Evolutionary conservation across 73 alveolate genomes (phyloP), one percentile per base, ranked within the genome.

Genomic region (Paramecium caudatum): DNA sequence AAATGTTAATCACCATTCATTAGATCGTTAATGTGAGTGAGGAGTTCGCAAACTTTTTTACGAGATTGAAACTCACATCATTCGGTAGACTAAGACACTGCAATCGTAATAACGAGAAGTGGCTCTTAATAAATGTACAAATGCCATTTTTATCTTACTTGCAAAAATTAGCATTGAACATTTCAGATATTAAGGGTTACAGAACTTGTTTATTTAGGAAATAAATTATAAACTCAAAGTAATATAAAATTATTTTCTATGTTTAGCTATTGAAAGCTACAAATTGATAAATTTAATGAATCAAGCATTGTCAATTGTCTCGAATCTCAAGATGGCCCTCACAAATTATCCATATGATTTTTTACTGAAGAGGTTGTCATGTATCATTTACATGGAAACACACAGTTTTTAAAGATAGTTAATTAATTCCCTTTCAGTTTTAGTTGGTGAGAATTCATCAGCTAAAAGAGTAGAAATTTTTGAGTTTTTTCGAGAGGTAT

Each of bases 401-500:
- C 43, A 39, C n/a, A 30, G 39, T 21, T 74, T 37, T 25, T 41
- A 74, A 74, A 74, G 46, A 74, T 74, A 74, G 32, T 45, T 74
- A 23, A 74, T 74, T 7, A 41, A 74, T 74, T 41, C 88, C 0
- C 32, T 74, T 17, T 74, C 88, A 34, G 88, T 68, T 17, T 45
- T 74, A 4, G 47, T 74, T 2, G 55, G 43, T 74, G 62, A 36
- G 32, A 37, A 74, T 15, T 41, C 69, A 5, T 8, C 36, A 74
- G 88, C 88, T 21, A 74, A 30, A 39, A 47, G 43, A 27, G 47
- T 74, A 1, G 88, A 74, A 12, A 74, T 74, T 4, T 74, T 21
- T 74, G 88, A 74, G 43, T 74, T 74, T 43, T 25, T 74, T 12
- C 36, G 55, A 74, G 88, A 74, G 43, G 88, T 74, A 74, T 41